A percentile compares a stretch with the other conserved stretches of the same genome.
Evolutionary conservation across 495 filamentous ascomycete species (phyloP).

Genomic region (Aspergillus ellipticus): DNA sequence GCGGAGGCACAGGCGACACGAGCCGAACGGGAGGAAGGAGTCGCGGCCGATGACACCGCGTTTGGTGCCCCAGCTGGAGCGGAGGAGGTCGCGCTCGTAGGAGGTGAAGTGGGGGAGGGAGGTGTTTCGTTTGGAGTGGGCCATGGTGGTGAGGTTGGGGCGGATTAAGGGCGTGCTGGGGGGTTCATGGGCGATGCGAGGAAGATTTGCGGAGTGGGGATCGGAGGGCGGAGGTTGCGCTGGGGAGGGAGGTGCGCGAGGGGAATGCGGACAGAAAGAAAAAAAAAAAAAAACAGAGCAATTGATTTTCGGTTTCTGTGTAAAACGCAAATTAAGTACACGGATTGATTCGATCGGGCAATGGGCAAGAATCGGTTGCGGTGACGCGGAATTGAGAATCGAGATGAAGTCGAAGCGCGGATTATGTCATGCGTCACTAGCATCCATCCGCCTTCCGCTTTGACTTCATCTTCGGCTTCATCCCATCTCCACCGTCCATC

Average conservation of each 20-base stretch:
- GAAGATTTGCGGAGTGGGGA: background rate
- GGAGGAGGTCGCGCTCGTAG: constrained; percentile 79
- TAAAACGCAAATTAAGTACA: background rate
- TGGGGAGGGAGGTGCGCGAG: background rate
- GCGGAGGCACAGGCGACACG: constrained; percentile 84
- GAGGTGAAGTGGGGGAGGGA: constrained; percentile 95
- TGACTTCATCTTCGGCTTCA: too few relatives aligned
- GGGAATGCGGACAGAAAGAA: background rate
- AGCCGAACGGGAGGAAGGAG: constrained; percentile 88
- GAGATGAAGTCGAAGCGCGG: too few relatives aligned
- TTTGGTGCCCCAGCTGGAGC: constrained; percentile 74
- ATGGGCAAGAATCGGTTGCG: too few relatives aligned
- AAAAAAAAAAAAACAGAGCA: too few relatives aligned
- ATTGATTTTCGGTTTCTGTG: too few relatives aligned
- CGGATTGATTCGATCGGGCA: too few relatives aligned
- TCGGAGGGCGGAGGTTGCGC: background rate
- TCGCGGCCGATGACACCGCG: constrained; percentile 86
- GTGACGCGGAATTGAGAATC: too few relatives aligned
- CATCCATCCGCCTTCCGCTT: too few relatives aligned
- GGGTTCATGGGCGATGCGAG: background rate
- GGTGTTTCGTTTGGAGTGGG: constrained; percentile 81
- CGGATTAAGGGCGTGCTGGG: background rate
- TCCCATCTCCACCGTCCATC: too few relatives aligned
- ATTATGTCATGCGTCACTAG: too few relatives aligned
- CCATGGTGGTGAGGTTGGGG: constrained; percentile 25